These are phyloP conservation scores for Monosiga brevicollis DNA, from an alignment of 78 protist species.

Conservation along the genomic window DNA sequence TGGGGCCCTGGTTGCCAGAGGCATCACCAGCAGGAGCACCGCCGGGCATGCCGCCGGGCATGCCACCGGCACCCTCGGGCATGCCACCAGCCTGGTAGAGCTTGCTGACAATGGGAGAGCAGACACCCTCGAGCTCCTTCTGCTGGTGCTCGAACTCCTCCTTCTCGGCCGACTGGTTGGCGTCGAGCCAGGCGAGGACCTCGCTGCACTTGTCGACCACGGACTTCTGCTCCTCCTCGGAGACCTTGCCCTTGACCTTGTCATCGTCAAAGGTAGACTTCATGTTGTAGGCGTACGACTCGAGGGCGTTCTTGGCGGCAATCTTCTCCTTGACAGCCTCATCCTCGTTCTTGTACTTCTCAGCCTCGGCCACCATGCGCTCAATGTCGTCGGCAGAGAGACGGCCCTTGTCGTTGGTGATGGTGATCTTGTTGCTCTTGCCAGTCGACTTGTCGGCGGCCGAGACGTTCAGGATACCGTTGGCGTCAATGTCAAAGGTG, in stretches of 20 bases:
- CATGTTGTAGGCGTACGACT: constrained; percentile 64
- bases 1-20: neutral
- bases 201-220: constrained; percentile 14
- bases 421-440: constrained; percentile 69
- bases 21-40: constrained; percentile 56
- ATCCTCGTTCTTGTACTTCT: constrained; percentile 75
- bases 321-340: constrained; percentile 38
- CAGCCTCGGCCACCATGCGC: constrained; percentile 91
- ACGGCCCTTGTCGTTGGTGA: constrained; percentile 93
- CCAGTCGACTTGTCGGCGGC: constrained; percentile 89
- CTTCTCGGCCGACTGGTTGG: constrained; percentile 22
- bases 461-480: constrained; percentile 87
- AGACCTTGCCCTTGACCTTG: constrained; percentile 3
- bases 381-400: constrained; percentile 82
- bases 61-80: too few species aligned
- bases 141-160: constrained; percentile 73
- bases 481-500: constrained; percentile 89
- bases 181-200: constrained; percentile 35
- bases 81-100: too few species aligned
- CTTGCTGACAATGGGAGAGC: constrained; percentile 81
- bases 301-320: constrained; percentile 71
- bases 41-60: constrained; percentile 50
- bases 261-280: constrained; percentile 5
- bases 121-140: constrained; percentile 71
- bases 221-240: constrained; percentile 28